These are phyloP conservation scores for Aspergillus sp. DNA, from an alignment of 2,329 filamentous ascomycete genomes.

Conservation along the genomic window DNA sequence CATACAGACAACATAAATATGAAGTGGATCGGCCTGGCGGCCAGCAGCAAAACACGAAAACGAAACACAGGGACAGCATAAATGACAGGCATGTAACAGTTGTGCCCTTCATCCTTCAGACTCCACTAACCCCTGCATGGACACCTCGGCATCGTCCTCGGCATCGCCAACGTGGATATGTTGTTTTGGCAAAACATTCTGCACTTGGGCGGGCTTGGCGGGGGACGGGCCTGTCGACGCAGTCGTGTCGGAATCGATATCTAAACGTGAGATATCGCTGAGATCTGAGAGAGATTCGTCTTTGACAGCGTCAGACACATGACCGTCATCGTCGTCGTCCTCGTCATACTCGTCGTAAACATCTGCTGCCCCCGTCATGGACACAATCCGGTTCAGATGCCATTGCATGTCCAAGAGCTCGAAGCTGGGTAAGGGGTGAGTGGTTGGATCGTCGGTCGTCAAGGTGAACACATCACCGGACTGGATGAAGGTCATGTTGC, in stretches of 20 bases:
- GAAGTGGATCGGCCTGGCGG: neutral
- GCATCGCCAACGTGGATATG: neutral
- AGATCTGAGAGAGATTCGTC: neutral
- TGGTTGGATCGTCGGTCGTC: constrained; percentile 1
- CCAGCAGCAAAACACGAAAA: neutral
- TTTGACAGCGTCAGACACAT: neutral
- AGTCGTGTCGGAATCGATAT: neutral
- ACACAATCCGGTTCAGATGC: constrained; percentile 1
- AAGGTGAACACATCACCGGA: constrained; percentile 1
- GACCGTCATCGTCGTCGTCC: neutral
- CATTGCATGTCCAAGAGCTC: constrained; percentile 2
- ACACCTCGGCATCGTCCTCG: neutral
- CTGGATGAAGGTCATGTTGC: neutral
- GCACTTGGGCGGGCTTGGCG: neutral
- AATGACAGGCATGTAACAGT: neutral
- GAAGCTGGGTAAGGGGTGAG: constrained; percentile 3
- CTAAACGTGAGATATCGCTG: neutral
- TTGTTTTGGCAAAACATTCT: neutral
- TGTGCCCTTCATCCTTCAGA: neutral
- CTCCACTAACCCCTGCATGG: neutral
- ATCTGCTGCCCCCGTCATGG: neutral
- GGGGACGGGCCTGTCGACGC: neutral
- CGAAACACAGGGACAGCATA: neutral
- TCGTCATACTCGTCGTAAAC: neutral
- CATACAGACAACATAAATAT: neutral